Evolutionary conservation across 1,139 yeast genomes (phyloP), one percentile per base, ranked within the genome.

Genomic region (Pichia sp.): DNA sequence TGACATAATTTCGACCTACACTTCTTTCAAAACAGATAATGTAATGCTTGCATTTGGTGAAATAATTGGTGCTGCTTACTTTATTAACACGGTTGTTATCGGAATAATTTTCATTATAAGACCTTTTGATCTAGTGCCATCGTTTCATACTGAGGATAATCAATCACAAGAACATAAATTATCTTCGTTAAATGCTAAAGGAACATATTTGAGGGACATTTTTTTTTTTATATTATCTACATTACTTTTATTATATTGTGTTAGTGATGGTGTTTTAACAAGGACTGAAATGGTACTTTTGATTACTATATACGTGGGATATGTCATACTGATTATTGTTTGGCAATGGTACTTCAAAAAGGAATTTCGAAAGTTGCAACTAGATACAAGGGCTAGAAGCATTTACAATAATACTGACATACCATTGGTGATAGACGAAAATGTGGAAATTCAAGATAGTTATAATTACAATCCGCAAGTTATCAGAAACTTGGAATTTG

Each of bases 21-120:
- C 73, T 37, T 81, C 82, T 0, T 71, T 79, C 64, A 64, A 63
- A 40, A 58, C 74, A 4, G 75, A 70, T 5, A 70, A 74, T 39
- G 71, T 72, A 0, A 70, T 74, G 27, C 65, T 79, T 56, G 83
- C 84, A 0, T 61, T 78, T 7, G 75, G 82, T 3, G 84, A 79
- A 59, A 63, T 79, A 18, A 63, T 76, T 37, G 84, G 85, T 1
- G 80, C 83, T 1, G 75, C 81, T 0, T 69, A 77, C 34, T 77
- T 79, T 54, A 71, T 78, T 34, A 70, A 77, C 18, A 69, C 80
- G 1, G 70, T 77, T 30, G 76, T 79, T 7, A 66, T 79, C 25
- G 85, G 84, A 0, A 54, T 71, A 1, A 73, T 78, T 59, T 71
- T 74, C 0, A 60, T 78, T 2, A 59, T 73, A 0, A 70, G 70